Base-by-base conservation (phyloP, 805 yeast genomes). In the Yamadazyma philogaea region DNA sequence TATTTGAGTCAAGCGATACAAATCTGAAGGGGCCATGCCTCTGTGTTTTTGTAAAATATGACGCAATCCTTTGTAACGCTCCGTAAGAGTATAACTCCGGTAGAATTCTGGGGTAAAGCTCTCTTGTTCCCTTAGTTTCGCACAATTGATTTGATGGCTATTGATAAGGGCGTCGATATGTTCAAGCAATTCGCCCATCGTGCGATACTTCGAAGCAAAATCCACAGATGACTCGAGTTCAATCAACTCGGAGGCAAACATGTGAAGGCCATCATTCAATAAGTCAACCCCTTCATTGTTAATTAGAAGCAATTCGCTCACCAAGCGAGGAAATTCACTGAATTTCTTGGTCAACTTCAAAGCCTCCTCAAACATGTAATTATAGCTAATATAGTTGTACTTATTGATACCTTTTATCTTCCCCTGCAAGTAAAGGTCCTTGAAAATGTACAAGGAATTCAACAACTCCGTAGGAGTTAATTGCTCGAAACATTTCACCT, bases 361-460 rank as follows among this genome's bases (percentile, higher is more conserved):
- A 15, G 59, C 47, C 15, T 45, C 44, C 6, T 47, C 51, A 37
- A 57, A 54, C 63, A 61, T 59, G 22, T 37, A 39, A 30, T 52
- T 53, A 18, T 56, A 52, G 4, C 53, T 46, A 17, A 44, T 43
- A 24, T 40, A 44, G 30, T 53, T 50, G 37, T 54, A 49, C 33
- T 46, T 41, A 32, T 43, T 47, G 28, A 57, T 47, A 12, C 39
- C 45, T 6, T 44, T 43, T 18, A 57, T 47, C 26, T 53, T 54
- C 32, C 42, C 38, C 32, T 56, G 48, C 33, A 34, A 34, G 38
- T 51, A 54, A 36, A 39, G 45, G 30, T 55, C 53, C 39, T 55
- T 58, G 49, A 57, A 62, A 15, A 56, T 51, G 42, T 62, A 58
- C 32, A 61, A 44, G 15, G 55, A 52, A 45, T 58, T 61, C 46